Conservation (phyloP, 768 basidiomycete genomes). For the Suillus paluster region DNA sequence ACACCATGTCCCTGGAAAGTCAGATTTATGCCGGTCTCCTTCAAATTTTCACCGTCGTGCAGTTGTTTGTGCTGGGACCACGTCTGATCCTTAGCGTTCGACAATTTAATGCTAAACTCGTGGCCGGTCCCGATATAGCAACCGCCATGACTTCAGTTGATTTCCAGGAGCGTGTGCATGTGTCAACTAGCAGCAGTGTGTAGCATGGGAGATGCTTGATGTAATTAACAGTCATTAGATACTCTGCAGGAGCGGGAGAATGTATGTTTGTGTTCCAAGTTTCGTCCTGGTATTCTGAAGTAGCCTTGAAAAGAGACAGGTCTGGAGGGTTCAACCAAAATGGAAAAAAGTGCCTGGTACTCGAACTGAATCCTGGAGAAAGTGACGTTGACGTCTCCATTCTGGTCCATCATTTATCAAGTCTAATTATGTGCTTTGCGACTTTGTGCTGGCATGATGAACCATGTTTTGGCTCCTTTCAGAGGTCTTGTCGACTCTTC, state of each 20-base stretch:
- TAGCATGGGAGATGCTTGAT: not conserved
- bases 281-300: not conserved
- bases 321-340: not conserved
- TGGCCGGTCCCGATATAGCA: not conserved
- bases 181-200: too few relatives aligned
- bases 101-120: not conserved
- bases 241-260: not conserved
- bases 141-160: not conserved
- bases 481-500: too few relatives aligned
- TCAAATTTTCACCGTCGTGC: not conserved
- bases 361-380: not conserved
- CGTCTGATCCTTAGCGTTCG: not conserved
- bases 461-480: too few relatives aligned
- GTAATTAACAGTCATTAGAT: not conserved
- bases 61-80: not conserved
- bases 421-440: not conserved
- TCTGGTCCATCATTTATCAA: not conserved
- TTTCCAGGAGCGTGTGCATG: not conserved
- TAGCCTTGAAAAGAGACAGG: too few relatives aligned
- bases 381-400: not conserved
- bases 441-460: too few relatives aligned
- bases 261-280: not conserved
- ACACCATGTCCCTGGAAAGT: not conserved
- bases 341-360: not conserved
- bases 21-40: too few relatives aligned